phyloP scores from a whole-genome alignment of 2,329 filamentous ascomycete genomes.

The Pezicula neosporulosa region DNA sequence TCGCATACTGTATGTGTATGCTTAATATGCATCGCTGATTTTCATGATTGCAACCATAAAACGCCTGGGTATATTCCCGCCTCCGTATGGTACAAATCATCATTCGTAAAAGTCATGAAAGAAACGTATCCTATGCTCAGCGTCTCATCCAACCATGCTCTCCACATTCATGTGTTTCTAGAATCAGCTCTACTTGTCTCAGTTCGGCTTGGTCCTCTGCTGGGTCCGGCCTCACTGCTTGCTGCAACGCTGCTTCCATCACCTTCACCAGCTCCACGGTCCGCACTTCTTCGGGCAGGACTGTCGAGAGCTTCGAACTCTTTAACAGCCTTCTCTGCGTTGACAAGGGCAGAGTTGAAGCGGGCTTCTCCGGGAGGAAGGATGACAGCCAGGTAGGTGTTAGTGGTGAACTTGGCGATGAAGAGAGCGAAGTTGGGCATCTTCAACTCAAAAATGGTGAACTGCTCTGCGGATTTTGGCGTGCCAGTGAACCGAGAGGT shows the following conservation, averaged over 20 bases:
- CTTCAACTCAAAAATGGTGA: slow-evolving; percentile 78
- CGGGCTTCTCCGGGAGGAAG: slow-evolving; percentile 87
- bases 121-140: too few relatives aligned
- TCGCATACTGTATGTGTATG: too few relatives aligned
- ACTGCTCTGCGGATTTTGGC: slow-evolving; percentile 78
- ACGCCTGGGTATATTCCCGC: too few relatives aligned
- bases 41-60: too few relatives aligned
- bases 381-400: slow-evolving; percentile 92
- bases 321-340: slow-evolving; percentile 81
- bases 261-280: slow-evolving; percentile 5
- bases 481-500: slow-evolving; percentile 73
- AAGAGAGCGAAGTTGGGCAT: slow-evolving; percentile 85
- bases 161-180: too few relatives aligned
- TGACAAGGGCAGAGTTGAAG: slow-evolving; percentile 87
- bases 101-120: too few relatives aligned
- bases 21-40: too few relatives aligned
- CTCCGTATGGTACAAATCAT: too few relatives aligned
- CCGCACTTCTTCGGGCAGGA: slow-evolving; percentile 31
- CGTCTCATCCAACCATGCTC: too few relatives aligned
- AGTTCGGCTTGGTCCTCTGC: too few relatives aligned
- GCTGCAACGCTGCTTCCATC: not conserved
- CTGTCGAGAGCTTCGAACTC: slow-evolving; percentile 71
- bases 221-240: too few relatives aligned
- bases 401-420: slow-evolving; percentile 92
- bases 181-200: too few relatives aligned